These are phyloP conservation scores for Phytophthora megakarya DNA, from an alignment of 352 stramenopile species.

Conservation along the genomic window DNA sequence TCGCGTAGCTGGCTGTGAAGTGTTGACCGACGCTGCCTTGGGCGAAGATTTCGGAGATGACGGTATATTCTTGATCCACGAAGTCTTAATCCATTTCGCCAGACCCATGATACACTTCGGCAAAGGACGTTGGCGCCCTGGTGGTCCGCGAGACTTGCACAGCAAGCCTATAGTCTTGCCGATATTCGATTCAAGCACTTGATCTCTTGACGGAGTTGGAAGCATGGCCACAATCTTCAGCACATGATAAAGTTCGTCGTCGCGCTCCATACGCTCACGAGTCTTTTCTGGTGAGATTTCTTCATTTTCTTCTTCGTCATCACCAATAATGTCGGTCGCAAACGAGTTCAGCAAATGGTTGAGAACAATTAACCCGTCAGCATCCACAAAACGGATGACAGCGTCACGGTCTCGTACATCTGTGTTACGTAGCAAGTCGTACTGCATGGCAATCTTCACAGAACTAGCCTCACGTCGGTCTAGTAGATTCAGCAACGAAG, in stretches of 20 bases:
- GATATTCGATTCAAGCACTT: conserved; percentile 66
- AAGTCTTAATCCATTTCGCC: conserved; percentile 75
- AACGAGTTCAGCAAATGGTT: conserved; percentile 55
- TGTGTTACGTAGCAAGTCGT: conserved; percentile 60
- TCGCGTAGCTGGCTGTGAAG: conserved; percentile 22
- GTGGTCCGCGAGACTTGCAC: conserved; percentile 43
- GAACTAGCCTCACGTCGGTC: conserved; percentile 43
- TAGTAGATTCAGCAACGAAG: conserved; percentile 58
- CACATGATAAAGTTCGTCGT: conserved; percentile 37
- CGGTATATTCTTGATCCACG: conserved; percentile 64
- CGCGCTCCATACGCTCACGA: conserved; percentile 28
- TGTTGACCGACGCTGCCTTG: conserved; percentile 10
- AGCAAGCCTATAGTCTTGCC: conserved; percentile 67
- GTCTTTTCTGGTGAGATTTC: conserved; percentile 5
- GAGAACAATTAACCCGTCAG: conserved; percentile 58
- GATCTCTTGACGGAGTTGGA: conserved; percentile 51
- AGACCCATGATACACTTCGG: conserved; percentile 53
- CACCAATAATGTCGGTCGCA: conserved; percentile 35
- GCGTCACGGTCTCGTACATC: conserved; percentile 70
- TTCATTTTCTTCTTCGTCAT: conserved; percentile 27
- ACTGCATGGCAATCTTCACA: conserved; percentile 56
- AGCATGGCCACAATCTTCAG: conserved; percentile 75
- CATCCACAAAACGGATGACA: conserved; percentile 64
- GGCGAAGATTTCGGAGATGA: conserved; percentile 12
- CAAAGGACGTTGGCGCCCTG: conserved; percentile 39